Conservation (phyloP, 129 eudicot species). For the Arctium minus region DNA sequence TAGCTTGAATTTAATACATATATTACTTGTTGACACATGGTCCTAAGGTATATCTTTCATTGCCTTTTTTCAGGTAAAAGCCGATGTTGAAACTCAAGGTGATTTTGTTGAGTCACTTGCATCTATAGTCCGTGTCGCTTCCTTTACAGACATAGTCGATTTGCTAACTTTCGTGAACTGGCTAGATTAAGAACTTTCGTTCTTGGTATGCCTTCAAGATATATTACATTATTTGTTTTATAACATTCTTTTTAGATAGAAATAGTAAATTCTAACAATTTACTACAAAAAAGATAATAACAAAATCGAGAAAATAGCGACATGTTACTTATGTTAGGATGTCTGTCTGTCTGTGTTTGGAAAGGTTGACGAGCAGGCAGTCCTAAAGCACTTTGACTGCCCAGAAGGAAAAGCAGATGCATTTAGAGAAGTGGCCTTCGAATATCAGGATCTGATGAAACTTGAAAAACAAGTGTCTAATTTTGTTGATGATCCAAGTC, state of each 20-base stretch:
- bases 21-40: not conserved
- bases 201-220: constrained; percentile 56
- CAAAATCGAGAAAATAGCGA: not conserved
- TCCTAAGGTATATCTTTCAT: not conserved
- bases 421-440: constrained; percentile 89
- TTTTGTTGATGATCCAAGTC: constrained; percentile 79
- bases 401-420: constrained; percentile 99
- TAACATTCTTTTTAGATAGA: not conserved
- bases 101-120: constrained; percentile 97
- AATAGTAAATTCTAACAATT: not conserved
- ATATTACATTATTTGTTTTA: not conserved
- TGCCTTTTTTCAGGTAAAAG: constrained; percentile 72
- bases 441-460: constrained; percentile 85
- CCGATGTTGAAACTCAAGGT: constrained; percentile 99
- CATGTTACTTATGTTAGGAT: not conserved
- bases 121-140: constrained; percentile 84
- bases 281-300: not conserved
- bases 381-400: constrained; percentile 96
- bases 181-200: constrained; percentile 98
- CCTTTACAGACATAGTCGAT: constrained; percentile 75
- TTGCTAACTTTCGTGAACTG: constrained; percentile 88
- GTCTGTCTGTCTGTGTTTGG: not conserved
- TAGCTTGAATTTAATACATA: too few relatives aligned
- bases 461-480: constrained; percentile 75
- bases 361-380: constrained; percentile 95